phyloP scores from a whole-genome alignment of 2,329 filamentous ascomycete genomes.

The Orbilia brochopaga region DNA sequence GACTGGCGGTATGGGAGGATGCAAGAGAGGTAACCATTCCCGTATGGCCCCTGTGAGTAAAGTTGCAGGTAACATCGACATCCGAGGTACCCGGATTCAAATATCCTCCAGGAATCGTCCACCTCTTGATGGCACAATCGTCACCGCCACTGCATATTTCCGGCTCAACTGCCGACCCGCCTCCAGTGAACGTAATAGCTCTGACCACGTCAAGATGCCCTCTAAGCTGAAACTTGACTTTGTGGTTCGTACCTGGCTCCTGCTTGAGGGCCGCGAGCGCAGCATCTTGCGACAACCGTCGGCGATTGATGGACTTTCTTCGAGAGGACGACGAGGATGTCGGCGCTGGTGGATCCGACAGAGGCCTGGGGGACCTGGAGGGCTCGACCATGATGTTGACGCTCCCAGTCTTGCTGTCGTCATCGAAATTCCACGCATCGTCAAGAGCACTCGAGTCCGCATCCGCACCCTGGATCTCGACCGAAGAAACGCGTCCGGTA shows the following conservation, averaged over 20 bases:
- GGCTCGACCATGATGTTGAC: slow-evolving; percentile 75
- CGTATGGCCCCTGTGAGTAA: slow-evolving; percentile 92
- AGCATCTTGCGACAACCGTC: slow-evolving; percentile 69
- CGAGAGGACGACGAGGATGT: slow-evolving; percentile 68
- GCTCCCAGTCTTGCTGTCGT: slow-evolving; percentile 67
- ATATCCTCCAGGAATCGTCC: slow-evolving; percentile 86
- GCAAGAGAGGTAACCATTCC: slow-evolving; percentile 86
- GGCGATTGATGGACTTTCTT: slow-evolving; percentile 77
- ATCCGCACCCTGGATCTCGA: slow-evolving; percentile 80
- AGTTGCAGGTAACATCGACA: slow-evolving; percentile 88
- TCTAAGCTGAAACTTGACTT: slow-evolving; percentile 86
- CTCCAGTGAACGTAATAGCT: slow-evolving; percentile 94
- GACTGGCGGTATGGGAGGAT: slow-evolving; percentile 87
- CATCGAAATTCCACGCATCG: slow-evolving; percentile 94
- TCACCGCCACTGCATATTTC: slow-evolving; percentile 97
- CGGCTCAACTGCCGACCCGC: slow-evolving; percentile 90
- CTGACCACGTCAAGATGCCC: slow-evolving; percentile 94
- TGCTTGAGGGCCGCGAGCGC: slow-evolving; percentile 60
- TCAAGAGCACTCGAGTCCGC: slow-evolving; percentile 60
- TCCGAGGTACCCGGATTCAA: slow-evolving; percentile 72
- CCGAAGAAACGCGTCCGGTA: slow-evolving; percentile 68
- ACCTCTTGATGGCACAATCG: slow-evolving; percentile 93
- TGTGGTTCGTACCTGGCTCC: slow-evolving; percentile 77
- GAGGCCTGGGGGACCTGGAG: slow-evolving; percentile 63
- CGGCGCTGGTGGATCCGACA: slow-evolving; percentile 55